Evolutionary conservation across 176 grass and related monocot genomes (phyloP).

Genomic region (Melocanna baccifera): DNA sequence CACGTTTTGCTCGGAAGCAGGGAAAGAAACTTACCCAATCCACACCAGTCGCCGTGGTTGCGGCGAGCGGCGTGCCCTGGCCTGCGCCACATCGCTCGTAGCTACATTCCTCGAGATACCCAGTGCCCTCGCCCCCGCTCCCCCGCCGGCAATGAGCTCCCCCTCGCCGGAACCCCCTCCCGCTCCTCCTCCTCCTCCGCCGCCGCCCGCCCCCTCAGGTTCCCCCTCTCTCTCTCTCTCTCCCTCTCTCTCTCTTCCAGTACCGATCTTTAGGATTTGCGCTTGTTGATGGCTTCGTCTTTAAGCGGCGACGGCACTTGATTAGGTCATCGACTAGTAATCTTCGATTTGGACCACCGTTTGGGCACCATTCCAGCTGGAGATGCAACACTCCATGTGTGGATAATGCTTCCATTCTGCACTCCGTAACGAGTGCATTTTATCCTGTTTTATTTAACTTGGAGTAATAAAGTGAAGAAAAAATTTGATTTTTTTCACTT

Average conservation of each 20-base stretch:
- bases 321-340: not conserved
- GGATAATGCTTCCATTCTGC: not conserved
- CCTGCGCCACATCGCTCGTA: not conserved
- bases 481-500: not conserved
- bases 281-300: not conserved
- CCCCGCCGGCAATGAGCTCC: not conserved
- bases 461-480: not conserved
- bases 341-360: not conserved
- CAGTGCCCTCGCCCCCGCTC: not conserved
- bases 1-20: not conserved
- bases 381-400: not conserved
- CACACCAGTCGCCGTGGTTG: not conserved
- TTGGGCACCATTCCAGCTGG: not conserved
- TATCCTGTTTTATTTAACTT: not conserved
- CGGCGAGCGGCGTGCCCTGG: not conserved
- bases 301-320: not conserved
- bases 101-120: not conserved
- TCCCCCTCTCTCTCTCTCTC: not conserved
- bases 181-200: not conserved
- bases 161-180: constrained; percentile 19
- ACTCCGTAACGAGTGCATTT: not conserved
- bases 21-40: not conserved
- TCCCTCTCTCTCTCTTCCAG: too few relatives aligned
- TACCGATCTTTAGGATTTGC: not conserved
- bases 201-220: constrained; percentile 16